Evolutionary conservation across 1,139 yeast genomes (phyloP).

Genomic region (Taphrina pruni): DNA sequence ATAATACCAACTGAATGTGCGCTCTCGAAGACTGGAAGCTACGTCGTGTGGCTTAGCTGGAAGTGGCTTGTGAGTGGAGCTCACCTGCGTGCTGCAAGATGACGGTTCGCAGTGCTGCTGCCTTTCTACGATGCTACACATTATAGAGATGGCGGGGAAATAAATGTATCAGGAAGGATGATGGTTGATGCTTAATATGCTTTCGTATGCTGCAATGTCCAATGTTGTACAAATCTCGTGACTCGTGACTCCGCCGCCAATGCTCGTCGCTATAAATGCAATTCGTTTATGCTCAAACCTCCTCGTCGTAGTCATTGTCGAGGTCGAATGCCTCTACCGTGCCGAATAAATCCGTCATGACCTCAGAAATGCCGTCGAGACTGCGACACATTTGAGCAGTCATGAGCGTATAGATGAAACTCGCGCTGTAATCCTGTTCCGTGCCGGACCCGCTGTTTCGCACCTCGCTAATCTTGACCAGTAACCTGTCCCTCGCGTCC

Average conservation of each 20-base stretch:
- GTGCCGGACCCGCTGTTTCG: slow-evolving; percentile 6
- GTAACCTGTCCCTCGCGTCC: slow-evolving; percentile 71
- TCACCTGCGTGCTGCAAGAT: not conserved
- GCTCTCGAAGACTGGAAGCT: no score
- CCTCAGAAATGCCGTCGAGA: slow-evolving; percentile 16
- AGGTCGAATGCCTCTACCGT: slow-evolving; percentile 16
- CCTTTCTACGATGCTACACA: no score
- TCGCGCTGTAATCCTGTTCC: slow-evolving; percentile 29
- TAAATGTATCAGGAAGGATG: not conserved
- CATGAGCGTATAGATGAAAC: slow-evolving; percentile 35
- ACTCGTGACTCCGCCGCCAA: not conserved
- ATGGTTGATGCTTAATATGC: not conserved
- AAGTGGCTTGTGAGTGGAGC: slow-evolving; percentile 13
- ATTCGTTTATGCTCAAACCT: not conserved
- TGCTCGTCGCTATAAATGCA: not conserved
- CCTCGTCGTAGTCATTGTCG: slow-evolving; percentile 14
- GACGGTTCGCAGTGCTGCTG: no score
- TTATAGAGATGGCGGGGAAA: no score
- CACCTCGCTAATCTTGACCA: slow-evolving; percentile 58
- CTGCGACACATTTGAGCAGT: slow-evolving; percentile 23
- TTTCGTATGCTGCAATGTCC: not conserved
- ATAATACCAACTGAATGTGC: no score
- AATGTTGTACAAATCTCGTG: no score
- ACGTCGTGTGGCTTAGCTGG: not conserved
- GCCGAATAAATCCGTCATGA: slow-evolving; percentile 18